Percentiles rank a stretch among this genome's conserved stretches.
phyloP scores from a whole-genome alignment of 768 basidiomycete genomes.

The Hypholoma fasciculare region DNA sequence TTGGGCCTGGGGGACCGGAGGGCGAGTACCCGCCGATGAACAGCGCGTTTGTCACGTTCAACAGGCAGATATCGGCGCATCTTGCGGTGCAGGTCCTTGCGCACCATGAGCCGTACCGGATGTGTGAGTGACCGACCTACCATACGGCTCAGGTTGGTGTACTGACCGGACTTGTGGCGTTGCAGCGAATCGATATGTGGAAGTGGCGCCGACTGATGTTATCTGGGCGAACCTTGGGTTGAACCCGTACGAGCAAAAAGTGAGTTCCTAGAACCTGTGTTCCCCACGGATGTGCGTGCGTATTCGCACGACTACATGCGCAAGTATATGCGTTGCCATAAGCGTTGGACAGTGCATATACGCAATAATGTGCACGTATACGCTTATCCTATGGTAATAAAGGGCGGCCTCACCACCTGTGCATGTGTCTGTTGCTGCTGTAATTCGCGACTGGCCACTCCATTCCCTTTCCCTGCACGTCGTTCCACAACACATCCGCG shows the following conservation, averaged over 20 bases:
- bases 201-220: conserved; percentile 86
- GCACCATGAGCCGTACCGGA: conserved; percentile 82
- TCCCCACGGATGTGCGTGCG: not conserved
- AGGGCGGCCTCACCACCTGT: too few relatives aligned
- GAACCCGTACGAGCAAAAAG: conserved; percentile 85
- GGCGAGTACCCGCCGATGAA: conserved; percentile 57
- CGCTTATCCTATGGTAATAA: not conserved
- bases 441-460: not conserved
- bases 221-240: conserved; percentile 90
- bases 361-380: not conserved
- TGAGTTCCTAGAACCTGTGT: conserved; percentile 19
- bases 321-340: too few relatives aligned
- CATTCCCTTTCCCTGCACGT: too few relatives aligned
- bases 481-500: too few relatives aligned
- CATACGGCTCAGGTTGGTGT: too few relatives aligned
- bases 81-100: conserved; percentile 73
- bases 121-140: conserved; percentile 43
- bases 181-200: conserved; percentile 62
- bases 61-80: conserved; percentile 91
- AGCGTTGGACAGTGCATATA: not conserved
- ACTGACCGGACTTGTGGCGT: not conserved
- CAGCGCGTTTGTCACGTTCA: conserved; percentile 88
- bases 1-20: conserved; percentile 14
- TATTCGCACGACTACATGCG: not conserved
- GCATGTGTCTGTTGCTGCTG: not conserved